Percentiles rank a stretch among this genome's conserved stretches.
Evolutionary conservation across 2,329 filamentous ascomycete species (phyloP).

Genomic region (Bipolaris victoriae): DNA sequence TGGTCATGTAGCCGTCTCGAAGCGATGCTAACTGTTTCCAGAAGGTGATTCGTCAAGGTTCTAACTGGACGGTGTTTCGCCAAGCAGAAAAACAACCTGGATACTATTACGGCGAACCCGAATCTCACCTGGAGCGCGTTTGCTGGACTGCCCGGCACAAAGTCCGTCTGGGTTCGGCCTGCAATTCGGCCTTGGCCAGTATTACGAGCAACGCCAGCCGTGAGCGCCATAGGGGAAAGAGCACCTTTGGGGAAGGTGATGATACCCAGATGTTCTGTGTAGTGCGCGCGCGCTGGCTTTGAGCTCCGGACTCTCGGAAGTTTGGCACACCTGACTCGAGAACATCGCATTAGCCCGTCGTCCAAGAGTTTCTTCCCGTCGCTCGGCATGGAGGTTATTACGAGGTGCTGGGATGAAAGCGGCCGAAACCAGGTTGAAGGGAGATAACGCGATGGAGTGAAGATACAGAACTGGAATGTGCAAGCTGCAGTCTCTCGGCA

Average conservation of each 20-base stretch:
- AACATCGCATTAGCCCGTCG: neutral
- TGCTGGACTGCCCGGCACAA: neutral
- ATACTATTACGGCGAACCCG: neutral
- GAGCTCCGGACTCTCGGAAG: neutral
- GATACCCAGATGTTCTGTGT: neutral
- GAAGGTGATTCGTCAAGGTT: conserved; percentile 11
- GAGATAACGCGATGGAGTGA: conserved; percentile 9
- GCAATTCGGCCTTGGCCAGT: neutral
- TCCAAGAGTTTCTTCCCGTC: conserved; percentile 2
- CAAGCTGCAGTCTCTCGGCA: conserved; percentile 9
- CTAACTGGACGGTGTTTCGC: conserved; percentile 1
- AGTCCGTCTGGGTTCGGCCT: neutral
- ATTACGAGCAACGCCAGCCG: neutral
- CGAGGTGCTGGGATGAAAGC: neutral
- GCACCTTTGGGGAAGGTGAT: neutral
- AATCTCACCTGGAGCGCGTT: neutral
- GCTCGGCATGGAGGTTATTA: conserved; percentile 8
- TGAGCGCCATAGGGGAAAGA: neutral
- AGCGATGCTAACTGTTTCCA: conserved; percentile 8
- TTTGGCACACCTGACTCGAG: neutral
- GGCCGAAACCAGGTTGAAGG: neutral
- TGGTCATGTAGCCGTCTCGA: neutral
- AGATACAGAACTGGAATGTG: conserved; percentile 6
- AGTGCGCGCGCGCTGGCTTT: neutral
- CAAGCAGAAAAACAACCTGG: conserved; percentile 4